Conservation (phyloP, 202 grass and related monocot species). For the Saccharum hybrid region DNA sequence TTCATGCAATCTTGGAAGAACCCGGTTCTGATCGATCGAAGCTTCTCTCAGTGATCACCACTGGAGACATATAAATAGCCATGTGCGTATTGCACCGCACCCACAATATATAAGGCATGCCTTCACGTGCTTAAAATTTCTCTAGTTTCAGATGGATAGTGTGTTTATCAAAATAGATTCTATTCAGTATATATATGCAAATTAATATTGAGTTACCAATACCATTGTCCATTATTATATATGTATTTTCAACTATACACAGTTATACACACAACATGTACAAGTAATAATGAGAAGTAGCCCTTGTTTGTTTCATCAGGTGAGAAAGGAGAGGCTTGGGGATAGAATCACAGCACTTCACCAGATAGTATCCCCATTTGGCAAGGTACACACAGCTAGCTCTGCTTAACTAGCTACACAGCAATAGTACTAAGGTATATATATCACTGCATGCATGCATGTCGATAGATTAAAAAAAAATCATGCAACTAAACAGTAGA, state of each 20-base stretch:
- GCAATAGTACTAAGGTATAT: not conserved
- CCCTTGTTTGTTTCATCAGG: slow-evolving; percentile 57
- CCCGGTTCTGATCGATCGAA: too few species aligned
- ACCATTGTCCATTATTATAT: not conserved
- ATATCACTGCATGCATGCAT: not conserved
- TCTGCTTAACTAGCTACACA: slow-evolving; percentile 1
- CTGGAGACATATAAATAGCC: too few species aligned
- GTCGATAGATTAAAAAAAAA: not conserved
- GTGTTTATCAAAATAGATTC: too few species aligned
- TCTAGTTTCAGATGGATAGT: too few species aligned
- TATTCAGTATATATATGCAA: too few species aligned
- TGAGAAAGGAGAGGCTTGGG: slow-evolving; percentile 75
- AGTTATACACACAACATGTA: not conserved
- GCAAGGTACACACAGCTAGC: slow-evolving; percentile 50
- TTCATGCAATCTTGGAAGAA: too few species aligned
- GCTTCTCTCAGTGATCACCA: too few species aligned
- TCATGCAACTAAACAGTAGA: not conserved
- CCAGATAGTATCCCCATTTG: slow-evolving; percentile 76
- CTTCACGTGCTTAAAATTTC: too few species aligned
- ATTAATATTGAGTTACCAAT: too few species aligned
- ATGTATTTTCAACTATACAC: not conserved
- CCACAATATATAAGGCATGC: too few species aligned
- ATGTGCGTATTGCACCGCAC: too few species aligned
- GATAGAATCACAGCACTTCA: slow-evolving; percentile 81
- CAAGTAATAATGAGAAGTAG: not conserved